These are phyloP conservation scores for Gardenia jasminoides DNA, from an alignment of 257 asterid species.

Conservation along the genomic window DNA sequence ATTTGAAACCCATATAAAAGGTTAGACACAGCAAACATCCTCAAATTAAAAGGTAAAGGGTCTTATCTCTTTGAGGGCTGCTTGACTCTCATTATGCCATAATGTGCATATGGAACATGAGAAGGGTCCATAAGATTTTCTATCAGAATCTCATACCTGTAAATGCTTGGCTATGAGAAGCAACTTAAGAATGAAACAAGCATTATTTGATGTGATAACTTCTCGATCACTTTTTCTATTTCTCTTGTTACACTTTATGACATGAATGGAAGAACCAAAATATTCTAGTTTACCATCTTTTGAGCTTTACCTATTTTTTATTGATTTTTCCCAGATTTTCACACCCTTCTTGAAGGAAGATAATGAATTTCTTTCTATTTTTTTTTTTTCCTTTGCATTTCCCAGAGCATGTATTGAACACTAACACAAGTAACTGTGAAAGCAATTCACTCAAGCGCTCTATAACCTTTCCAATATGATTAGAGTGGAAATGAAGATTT, in stretches of 20 bases:
- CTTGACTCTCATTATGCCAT: constrained; percentile 61
- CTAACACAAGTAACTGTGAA: background rate
- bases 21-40: background rate
- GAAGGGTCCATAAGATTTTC: constrained; percentile 99
- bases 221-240: no score
- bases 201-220: background rate
- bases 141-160: constrained; percentile 77
- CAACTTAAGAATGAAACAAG: background rate
- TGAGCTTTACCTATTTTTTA: no score
- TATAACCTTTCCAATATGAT: background rate
- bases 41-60: constrained; percentile 21
- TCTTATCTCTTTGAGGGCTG: constrained; percentile 73
- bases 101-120: constrained; percentile 92
- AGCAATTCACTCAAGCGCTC: background rate
- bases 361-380: background rate
- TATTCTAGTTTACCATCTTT: no score
- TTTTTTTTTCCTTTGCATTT: background rate
- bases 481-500: background rate
- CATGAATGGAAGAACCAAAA: background rate
- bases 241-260: no score
- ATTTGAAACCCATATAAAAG: constrained; percentile 4
- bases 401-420: background rate
- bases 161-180: constrained; percentile 11
- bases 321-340: background rate
- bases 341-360: background rate